Conservation (phyloP, 257 asterid genomes). For the Nicotiana obtusifolia region DNA sequence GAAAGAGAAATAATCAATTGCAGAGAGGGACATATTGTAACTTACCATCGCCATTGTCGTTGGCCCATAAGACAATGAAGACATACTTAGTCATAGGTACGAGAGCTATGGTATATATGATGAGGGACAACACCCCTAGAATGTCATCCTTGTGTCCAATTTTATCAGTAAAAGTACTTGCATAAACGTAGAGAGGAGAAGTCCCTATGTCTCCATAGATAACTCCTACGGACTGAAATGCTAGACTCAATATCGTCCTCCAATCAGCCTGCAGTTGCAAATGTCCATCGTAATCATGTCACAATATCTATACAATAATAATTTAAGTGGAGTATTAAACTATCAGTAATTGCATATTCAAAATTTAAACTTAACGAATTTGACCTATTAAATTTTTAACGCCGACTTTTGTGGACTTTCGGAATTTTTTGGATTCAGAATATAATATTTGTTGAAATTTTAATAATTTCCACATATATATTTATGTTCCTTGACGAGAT, state of each 20-base stretch:
- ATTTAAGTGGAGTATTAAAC: neutral
- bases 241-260: slow-evolving; percentile 47
- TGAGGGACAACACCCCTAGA: slow-evolving; percentile 61
- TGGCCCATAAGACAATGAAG: slow-evolving; percentile 61
- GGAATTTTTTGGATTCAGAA: too few relatives aligned
- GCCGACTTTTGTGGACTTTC: too few relatives aligned
- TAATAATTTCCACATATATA: too few relatives aligned
- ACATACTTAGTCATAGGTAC: slow-evolving; percentile 70
- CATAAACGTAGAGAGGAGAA: slow-evolving; percentile 66
- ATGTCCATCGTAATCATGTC: neutral
- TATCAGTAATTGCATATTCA: neutral
- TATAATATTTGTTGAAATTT: too few relatives aligned
- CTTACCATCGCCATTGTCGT: slow-evolving; percentile 76
- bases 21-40: neutral
- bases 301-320: neutral
- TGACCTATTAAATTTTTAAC: too few relatives aligned
- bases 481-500: too few relatives aligned
- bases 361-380: neutral
- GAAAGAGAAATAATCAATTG: too few relatives aligned
- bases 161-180: slow-evolving; percentile 40
- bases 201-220: slow-evolving; percentile 89
- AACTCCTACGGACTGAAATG: slow-evolving; percentile 70
- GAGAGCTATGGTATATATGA: slow-evolving; percentile 55
- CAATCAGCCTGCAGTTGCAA: slow-evolving; percentile 26
- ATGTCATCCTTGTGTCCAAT: slow-evolving; percentile 43